Conservation (phyloP, 495 filamentous ascomycete species). For the Tuber magnatum region DNA sequence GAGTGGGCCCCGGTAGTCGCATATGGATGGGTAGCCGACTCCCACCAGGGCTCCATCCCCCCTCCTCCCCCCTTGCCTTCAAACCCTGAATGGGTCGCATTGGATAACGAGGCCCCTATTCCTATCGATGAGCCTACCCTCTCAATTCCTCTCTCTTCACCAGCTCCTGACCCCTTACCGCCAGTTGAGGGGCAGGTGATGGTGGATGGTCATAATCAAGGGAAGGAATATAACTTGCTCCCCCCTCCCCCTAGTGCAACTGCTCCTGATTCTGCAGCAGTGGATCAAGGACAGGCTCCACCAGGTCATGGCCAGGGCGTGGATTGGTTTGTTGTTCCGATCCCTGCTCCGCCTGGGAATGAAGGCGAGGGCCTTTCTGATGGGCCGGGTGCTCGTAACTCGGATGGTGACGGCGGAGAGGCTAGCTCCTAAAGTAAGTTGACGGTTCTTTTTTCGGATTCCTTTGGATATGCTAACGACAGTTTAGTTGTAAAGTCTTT, state of each 20-base stretch:
- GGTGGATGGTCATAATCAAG: neutral
- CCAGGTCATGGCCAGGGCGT: neutral
- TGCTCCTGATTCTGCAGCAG: neutral
- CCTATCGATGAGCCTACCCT: neutral
- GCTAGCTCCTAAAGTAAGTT: neutral
- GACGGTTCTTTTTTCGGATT: neutral
- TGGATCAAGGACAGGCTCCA: neutral
- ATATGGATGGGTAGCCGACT: neutral
- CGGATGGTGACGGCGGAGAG: neutral
- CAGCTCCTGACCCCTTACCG: neutral
- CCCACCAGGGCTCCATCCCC: neutral
- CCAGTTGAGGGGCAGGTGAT: neutral
- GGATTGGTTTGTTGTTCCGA: slow-evolving; percentile 1
- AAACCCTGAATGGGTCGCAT: neutral
- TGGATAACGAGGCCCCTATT: neutral
- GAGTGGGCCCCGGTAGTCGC: neutral
- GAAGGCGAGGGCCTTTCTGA: neutral
- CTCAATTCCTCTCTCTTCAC: neutral
- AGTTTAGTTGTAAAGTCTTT: neutral
- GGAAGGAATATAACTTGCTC: neutral
- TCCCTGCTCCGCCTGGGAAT: neutral
- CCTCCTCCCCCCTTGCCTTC: neutral
- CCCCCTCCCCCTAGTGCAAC: neutral
- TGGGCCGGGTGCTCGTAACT: neutral
- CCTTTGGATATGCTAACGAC: neutral